These are phyloP conservation scores for Pythium insidiosum DNA, from an alignment of 352 stramenopile genomes.

Conservation along the genomic window DNA sequence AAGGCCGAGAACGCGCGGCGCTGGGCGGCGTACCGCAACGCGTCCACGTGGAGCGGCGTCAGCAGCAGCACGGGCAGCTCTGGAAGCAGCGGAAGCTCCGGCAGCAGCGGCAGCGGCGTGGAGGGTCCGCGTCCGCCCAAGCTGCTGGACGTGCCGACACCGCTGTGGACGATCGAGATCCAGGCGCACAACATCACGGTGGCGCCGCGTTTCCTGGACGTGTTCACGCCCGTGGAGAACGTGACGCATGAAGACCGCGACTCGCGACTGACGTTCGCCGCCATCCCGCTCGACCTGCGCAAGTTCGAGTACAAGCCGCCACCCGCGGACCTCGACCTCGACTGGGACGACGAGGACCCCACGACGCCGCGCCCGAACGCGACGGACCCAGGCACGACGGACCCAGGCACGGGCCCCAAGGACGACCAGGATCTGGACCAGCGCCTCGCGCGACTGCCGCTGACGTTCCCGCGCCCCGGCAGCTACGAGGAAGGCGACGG, in stretches of 20 bases:
- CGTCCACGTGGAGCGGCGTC: not conserved
- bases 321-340: conserved; percentile 20
- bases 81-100: not conserved
- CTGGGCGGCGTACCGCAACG: conserved; percentile 5
- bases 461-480: too few species aligned
- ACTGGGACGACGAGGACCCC: conserved; percentile 17
- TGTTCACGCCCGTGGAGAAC: conserved; percentile 1
- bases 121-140: not conserved
- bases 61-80: not conserved
- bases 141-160: conserved; percentile 13
- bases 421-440: conserved; percentile 1
- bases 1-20: conserved; percentile 20
- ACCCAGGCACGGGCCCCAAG: not conserved
- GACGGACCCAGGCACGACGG: too few species aligned
- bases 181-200: conserved; percentile 24
- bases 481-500: too few species aligned
- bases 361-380: too few species aligned
- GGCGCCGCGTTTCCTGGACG: conserved; percentile 3
- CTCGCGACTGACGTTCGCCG: conserved; percentile 4
- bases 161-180: conserved; percentile 23
- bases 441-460: conserved; percentile 13
- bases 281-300: conserved; percentile 21
- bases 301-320: conserved; percentile 35
- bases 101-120: not conserved
- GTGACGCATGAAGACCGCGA: not conserved